Evolutionary conservation across 1,284 basidiomycete species (phyloP).

Genomic region (Ganoderma meredithae): DNA sequence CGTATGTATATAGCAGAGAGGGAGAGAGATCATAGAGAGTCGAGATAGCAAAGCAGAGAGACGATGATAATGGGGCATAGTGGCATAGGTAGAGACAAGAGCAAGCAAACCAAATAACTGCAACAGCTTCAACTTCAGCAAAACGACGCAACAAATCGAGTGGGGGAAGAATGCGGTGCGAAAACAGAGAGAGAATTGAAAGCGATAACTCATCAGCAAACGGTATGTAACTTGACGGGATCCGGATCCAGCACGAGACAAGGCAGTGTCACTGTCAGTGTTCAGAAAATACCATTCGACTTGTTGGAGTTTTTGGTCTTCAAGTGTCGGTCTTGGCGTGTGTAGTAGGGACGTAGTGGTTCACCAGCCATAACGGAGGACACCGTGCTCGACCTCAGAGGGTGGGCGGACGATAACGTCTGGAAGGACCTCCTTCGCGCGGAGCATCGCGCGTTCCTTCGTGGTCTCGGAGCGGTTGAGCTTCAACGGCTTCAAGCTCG

Average conservation of each 20-base stretch:
- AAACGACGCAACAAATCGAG: conserved; percentile 20
- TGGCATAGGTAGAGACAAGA: conserved; percentile 21
- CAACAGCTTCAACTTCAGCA: conserved; percentile 13
- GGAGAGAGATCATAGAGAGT: conserved; percentile 24
- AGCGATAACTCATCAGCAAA: conserved; percentile 35
- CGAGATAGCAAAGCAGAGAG: conserved; percentile 22
- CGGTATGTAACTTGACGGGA: conserved; percentile 26
- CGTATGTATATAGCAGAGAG: conserved; percentile 17
- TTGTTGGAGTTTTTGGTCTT: conserved; percentile 14
- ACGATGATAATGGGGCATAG: conserved; percentile 22
- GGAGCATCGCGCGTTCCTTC: conserved; percentile 58
- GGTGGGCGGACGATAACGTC: conserved; percentile 55
- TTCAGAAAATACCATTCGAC: conserved; percentile 27
- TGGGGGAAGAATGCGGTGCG: conserved; percentile 17
- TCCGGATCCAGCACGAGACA: conserved; percentile 22
- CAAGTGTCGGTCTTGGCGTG: conserved; percentile 6
- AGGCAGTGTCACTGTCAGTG: conserved; percentile 24
- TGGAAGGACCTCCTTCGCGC: conserved; percentile 51
- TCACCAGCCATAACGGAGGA: conserved; percentile 33
- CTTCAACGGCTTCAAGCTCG: conserved; percentile 60
- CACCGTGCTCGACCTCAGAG: conserved; percentile 40
- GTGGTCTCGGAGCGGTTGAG: conserved; percentile 67
- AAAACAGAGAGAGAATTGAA: conserved; percentile 21
- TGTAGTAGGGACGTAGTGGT: conserved; percentile 8
- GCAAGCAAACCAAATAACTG: conserved; percentile 15